These are phyloP conservation scores for Dendrobium officinale DNA, from an alignment of 106 monocot species.

Conservation along the genomic window DNA sequence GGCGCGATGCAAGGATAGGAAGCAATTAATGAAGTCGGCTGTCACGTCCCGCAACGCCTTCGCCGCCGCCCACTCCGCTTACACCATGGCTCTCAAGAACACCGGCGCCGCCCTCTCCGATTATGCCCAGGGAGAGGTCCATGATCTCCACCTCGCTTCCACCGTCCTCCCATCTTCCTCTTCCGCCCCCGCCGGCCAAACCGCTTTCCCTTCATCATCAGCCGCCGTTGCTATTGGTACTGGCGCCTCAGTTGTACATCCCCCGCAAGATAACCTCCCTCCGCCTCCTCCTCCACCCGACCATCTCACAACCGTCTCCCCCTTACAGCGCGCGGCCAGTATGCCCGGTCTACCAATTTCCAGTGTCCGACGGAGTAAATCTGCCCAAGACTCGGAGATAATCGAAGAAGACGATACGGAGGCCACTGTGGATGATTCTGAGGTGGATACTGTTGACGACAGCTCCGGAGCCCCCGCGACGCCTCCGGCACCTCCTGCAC, in stretches of 20 bases:
- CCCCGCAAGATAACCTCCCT: constrained; percentile 26
- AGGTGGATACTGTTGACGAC: constrained; percentile 13
- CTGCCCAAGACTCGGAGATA: constrained; percentile 27
- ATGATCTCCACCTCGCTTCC: constrained; percentile 4
- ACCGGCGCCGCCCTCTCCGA: constrained; percentile 77
- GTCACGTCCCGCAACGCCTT: constrained; percentile 84
- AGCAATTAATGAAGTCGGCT: constrained; percentile 51
- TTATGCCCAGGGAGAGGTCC: constrained; percentile 47
- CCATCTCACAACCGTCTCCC: constrained; percentile 29
- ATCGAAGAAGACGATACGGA: constrained; percentile 50
- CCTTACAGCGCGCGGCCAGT: constrained; percentile 59
- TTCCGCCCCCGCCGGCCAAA: not conserved
- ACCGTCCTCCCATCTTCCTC: constrained; percentile 9
- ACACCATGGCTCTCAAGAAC: constrained; percentile 54
- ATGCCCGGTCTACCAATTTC: constrained; percentile 62
- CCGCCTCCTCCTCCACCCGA: constrained; percentile 71
- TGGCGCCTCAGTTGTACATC: constrained; percentile 2
- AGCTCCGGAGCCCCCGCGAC: constrained; percentile 10
- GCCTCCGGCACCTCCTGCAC: constrained; percentile 8
- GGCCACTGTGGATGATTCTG: constrained; percentile 16
- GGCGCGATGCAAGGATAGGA: constrained; percentile 69
- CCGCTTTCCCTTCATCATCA: constrained; percentile 10
- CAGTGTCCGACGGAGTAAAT: not conserved
- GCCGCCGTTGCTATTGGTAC: not conserved
- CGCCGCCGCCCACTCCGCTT: constrained; percentile 78